A percentile compares a stretch with the other conserved stretches of the same genome.
Conservation (phyloP, 768 basidiomycete genomes). For the Mycena sanguinolenta region DNA sequence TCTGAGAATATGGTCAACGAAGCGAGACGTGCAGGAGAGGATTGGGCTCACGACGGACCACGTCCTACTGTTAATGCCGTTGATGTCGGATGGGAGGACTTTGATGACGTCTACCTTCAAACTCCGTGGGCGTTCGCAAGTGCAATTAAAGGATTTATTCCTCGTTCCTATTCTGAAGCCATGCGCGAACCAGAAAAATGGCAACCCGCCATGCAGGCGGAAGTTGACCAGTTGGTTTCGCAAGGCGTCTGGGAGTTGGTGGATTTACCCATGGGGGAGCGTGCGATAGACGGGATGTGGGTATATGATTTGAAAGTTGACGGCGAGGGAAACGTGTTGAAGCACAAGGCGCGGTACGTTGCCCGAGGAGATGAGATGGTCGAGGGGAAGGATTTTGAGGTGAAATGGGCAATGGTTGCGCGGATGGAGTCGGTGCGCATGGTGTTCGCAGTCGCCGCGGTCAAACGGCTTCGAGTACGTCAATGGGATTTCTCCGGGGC, state of each 20-base stretch:
- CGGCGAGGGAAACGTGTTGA: slow-evolving; percentile 51
- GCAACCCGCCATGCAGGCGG: slow-evolving; percentile 21
- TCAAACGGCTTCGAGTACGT: neutral
- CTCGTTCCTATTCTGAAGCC: slow-evolving; percentile 17
- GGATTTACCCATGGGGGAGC: too few species aligned
- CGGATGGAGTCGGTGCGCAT: slow-evolving; percentile 16
- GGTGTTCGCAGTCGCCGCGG: slow-evolving; percentile 16
- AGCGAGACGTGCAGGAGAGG: neutral
- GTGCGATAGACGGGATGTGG: too few species aligned
- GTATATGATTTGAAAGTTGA: too few species aligned
- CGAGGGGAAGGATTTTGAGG: slow-evolving; percentile 5
- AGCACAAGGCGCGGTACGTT: slow-evolving; percentile 57
- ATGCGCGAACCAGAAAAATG: slow-evolving; percentile 17
- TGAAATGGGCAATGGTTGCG: slow-evolving; percentile 31
- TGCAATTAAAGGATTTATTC: neutral
- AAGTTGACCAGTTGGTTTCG: too few species aligned
- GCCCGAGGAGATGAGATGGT: slow-evolving; percentile 14
- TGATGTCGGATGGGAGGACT: neutral
- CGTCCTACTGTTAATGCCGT: slow-evolving; percentile 4
- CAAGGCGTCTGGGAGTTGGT: too few species aligned
- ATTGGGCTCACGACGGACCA: neutral
- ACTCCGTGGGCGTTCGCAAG: slow-evolving; percentile 12
- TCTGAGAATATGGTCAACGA: neutral
- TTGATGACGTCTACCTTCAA: neutral
- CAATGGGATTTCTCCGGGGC: slow-evolving; percentile 27